Conservation (phyloP, 441 rosid genomes). For the Cnidoscolus chayamansa region DNA sequence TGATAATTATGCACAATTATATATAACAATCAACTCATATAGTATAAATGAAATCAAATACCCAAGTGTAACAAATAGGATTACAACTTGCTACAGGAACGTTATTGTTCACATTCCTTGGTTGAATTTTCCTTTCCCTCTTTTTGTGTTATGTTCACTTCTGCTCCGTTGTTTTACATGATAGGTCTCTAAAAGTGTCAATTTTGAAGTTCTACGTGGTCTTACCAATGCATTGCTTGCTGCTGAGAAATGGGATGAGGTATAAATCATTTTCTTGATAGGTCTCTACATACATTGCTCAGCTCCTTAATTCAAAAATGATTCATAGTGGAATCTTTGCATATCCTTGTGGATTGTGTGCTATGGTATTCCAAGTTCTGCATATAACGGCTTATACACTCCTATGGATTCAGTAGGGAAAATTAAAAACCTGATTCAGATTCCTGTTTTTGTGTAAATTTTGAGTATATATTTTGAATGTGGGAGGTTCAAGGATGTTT, state of each 20-base stretch:
- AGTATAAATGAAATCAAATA: no score
- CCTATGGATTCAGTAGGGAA: background rate
- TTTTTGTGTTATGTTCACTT: background rate
- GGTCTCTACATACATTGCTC: constrained; percentile 3
- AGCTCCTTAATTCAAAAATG: background rate
- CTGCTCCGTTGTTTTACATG: constrained; percentile 16
- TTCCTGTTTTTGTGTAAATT: background rate
- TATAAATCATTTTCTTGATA: constrained; percentile 29
- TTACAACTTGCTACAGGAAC: background rate
- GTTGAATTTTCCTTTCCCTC: background rate
- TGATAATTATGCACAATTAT: no score
- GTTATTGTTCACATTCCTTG: background rate
- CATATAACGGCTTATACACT: background rate
- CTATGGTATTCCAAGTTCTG: background rate
- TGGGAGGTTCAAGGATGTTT: background rate
- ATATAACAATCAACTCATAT: no score
- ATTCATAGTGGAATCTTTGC: background rate
- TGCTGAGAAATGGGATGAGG: constrained; percentile 91
- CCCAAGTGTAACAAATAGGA: background rate
- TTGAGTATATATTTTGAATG: background rate
- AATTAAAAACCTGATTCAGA: background rate
- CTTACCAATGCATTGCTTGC: constrained; percentile 76
- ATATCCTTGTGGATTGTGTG: background rate
- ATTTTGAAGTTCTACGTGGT: constrained; percentile 82
- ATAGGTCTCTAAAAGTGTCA: constrained; percentile 56